These are phyloP conservation scores for Naganishia cerealis DNA, from an alignment of 1,284 basidiomycete genomes.

Conservation along the genomic window DNA sequence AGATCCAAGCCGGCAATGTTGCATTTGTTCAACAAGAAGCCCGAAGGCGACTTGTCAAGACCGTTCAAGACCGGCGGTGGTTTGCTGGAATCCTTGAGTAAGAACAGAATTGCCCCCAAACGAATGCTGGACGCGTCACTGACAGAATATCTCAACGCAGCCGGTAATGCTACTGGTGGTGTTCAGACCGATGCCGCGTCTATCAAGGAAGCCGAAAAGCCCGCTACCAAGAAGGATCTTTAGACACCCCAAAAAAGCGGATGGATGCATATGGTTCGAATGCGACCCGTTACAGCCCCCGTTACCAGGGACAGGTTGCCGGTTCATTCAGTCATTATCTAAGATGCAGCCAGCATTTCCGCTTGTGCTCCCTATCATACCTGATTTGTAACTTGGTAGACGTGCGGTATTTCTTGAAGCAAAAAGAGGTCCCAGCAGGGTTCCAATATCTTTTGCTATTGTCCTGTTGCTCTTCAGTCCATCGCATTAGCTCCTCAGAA, in stretches of 20 bases:
- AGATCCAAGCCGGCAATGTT: slow-evolving; percentile 72
- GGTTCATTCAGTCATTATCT: background rate
- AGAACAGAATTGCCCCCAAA: slow-evolving; percentile 8
- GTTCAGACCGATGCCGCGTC: slow-evolving; percentile 80
- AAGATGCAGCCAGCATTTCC: background rate
- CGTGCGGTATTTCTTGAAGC: background rate
- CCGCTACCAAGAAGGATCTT: slow-evolving; percentile 65
- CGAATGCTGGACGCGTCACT: slow-evolving; percentile 15
- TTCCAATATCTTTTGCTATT: background rate
- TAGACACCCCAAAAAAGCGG: slow-evolving; percentile 5
- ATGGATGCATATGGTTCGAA: background rate
- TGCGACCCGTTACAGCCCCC: background rate
- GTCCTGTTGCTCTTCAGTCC: background rate
- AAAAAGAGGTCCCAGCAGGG: background rate
- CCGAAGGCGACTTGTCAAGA: slow-evolving; percentile 83
- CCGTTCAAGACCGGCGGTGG: slow-evolving; percentile 80
- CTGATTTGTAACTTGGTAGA: background rate
- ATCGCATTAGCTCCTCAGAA: too few relatives aligned
- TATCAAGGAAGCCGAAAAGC: slow-evolving; percentile 83
- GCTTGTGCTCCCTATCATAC: background rate
- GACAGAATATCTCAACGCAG: background rate
- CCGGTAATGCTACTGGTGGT: slow-evolving; percentile 56
- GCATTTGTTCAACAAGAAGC: slow-evolving; percentile 71
- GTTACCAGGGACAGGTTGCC: background rate
- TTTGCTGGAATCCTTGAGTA: slow-evolving; percentile 64